Percentiles rank a stretch among this genome's conserved stretches.
phyloP scores from a whole-genome alignment of 2,329 filamentous ascomycete genomes.

The Epichloe baconii region DNA sequence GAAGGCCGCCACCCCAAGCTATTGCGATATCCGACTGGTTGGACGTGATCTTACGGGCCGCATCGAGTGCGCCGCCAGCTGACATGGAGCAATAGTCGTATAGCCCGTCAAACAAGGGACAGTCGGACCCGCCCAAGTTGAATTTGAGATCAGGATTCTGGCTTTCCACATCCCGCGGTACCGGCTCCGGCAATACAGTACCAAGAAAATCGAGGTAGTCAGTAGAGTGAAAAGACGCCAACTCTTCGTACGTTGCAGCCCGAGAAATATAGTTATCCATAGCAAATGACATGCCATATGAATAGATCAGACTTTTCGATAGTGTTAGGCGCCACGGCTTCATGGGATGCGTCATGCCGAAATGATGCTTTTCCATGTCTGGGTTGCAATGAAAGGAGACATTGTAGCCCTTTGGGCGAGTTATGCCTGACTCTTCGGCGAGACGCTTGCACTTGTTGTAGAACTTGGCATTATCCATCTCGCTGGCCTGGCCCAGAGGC shows the following conservation, averaged over 20 bases:
- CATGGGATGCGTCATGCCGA: constrained; percentile 95
- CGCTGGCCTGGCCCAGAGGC: constrained; percentile 36
- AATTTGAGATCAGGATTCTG: constrained; percentile 55
- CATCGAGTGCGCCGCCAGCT: constrained; percentile 79
- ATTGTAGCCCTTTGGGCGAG: constrained; percentile 69
- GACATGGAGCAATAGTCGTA: constrained; percentile 94
- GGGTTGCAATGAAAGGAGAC: constrained; percentile 96
- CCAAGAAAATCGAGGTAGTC: constrained; percentile 88
- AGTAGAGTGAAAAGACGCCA: constrained; percentile 71
- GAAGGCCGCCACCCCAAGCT: constrained; percentile 92
- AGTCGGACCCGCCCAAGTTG: constrained; percentile 84
- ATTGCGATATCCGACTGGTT: constrained; percentile 89
- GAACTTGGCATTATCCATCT: constrained; percentile 43
- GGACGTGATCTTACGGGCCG: constrained; percentile 76
- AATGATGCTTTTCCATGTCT: constrained; percentile 91
- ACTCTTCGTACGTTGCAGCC: constrained; percentile 74
- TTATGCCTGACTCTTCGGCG: constrained; percentile 54
- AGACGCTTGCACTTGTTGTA: constrained; percentile 44
- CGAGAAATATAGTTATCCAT: constrained; percentile 91
- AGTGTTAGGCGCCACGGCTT: constrained; percentile 95
- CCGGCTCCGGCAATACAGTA: constrained; percentile 52
- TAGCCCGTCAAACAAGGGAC: constrained; percentile 89
- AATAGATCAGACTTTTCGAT: constrained; percentile 86
- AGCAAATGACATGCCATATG: constrained; percentile 88
- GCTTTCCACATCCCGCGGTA: constrained; percentile 52